These are phyloP conservation scores for Hypericum perforatum DNA, from an alignment of 345 rosid genomes.

Conservation along the genomic window DNA sequence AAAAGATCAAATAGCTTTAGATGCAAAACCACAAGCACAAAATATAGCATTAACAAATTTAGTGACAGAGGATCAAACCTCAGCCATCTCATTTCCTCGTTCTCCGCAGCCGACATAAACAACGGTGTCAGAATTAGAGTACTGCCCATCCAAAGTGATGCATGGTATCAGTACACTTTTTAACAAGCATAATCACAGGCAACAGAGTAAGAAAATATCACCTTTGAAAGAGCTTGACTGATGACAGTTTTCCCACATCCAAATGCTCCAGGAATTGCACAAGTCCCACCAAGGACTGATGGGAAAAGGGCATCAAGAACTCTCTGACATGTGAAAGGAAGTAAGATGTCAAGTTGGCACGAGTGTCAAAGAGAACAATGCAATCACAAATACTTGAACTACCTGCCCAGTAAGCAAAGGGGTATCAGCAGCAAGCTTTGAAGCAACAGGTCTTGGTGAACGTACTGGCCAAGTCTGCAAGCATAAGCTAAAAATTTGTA, in stretches of 20 bases:
- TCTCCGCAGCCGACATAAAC: slow-evolving; percentile 99
- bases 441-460: slow-evolving; percentile 96
- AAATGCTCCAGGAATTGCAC: slow-evolving; percentile 99
- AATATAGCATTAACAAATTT: background rate
- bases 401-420: slow-evolving; percentile 98
- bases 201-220: slow-evolving; percentile 20
- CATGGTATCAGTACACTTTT: slow-evolving; percentile 8
- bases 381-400: slow-evolving; percentile 10
- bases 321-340: slow-evolving; percentile 44
- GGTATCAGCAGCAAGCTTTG: slow-evolving; percentile 99
- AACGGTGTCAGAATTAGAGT: slow-evolving; percentile 95
- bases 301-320: slow-evolving; percentile 99
- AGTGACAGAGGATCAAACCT: slow-evolving; percentile 37
- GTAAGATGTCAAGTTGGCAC: slow-evolving; percentile 13
- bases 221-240: slow-evolving; percentile 99
- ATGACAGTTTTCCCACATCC: slow-evolving; percentile 99
- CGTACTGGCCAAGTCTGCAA: slow-evolving; percentile 98
- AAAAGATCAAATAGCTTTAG: slow-evolving; percentile 4
- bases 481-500: slow-evolving; percentile 12
- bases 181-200: slow-evolving; percentile 1
- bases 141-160: slow-evolving; percentile 39
- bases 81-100: slow-evolving; percentile 99
- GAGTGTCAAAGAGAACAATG: background rate
- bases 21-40: slow-evolving; percentile 6
- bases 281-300: slow-evolving; percentile 99